Evolutionary conservation across 2,329 filamentous ascomycete genomes (phyloP).

Genomic region (Pleomassaria siparia): DNA sequence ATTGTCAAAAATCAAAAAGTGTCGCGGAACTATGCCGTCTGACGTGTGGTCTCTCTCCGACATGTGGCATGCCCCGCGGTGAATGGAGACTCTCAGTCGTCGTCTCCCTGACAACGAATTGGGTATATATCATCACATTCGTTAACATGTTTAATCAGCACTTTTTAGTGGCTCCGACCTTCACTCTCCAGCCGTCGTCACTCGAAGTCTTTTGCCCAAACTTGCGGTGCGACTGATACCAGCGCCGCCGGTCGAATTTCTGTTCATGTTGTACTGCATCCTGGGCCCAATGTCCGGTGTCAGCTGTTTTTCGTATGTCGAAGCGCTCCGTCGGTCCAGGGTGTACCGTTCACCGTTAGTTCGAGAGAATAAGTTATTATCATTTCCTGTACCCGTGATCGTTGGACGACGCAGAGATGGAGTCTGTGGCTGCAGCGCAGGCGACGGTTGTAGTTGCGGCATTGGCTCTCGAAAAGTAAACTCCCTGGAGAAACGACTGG

Average conservation of each 20-base stretch:
- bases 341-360: slow-evolving; percentile 31
- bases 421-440: slow-evolving; percentile 26
- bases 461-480: slow-evolving; percentile 42
- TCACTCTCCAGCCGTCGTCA: slow-evolving; percentile 38
- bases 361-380: slow-evolving; percentile 30
- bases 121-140: slow-evolving; percentile 34
- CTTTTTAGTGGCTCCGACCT: slow-evolving; percentile 12
- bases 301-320: slow-evolving; percentile 34
- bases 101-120: slow-evolving; percentile 16
- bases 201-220: slow-evolving; percentile 30
- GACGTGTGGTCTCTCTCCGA: neutral
- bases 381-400: slow-evolving; percentile 22
- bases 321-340: slow-evolving; percentile 31
- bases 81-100: slow-evolving; percentile 1
- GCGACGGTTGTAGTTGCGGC: slow-evolving; percentile 37
- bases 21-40: neutral
- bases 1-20: neutral
- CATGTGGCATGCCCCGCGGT: neutral
- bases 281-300: slow-evolving; percentile 24
- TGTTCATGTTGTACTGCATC: slow-evolving; percentile 28
- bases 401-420: slow-evolving; percentile 35
- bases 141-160: slow-evolving; percentile 17
- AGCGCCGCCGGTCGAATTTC: slow-evolving; percentile 31
- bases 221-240: slow-evolving; percentile 33
- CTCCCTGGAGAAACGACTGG: slow-evolving; percentile 30